Evolutionary conservation across 495 filamentous ascomycete genomes (phyloP), one percentile per base, ranked within the genome.

Genomic region (Annulohypoxylon maeteangense): DNA sequence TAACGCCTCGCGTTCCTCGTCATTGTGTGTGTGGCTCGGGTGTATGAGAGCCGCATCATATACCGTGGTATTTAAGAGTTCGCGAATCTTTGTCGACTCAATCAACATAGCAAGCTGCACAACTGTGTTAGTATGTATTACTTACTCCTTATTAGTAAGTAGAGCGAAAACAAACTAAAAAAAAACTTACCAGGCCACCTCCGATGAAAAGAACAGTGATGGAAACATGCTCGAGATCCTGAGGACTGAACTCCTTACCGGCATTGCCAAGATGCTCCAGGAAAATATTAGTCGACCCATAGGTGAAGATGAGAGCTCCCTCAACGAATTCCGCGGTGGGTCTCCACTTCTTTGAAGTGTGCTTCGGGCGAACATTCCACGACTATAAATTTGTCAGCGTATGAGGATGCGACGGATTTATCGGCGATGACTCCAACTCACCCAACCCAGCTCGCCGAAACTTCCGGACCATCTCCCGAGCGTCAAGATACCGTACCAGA

Each of bases 141-240:
- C n/a, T 8, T 23, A 58, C 16, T 23, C 31, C 10, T 59, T 22
- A 23, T 36, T 16, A 14, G 22, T 18, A 16, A 58, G 66, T 12
- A 42, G 8, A 57, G n/a, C n/a, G n/a, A n/a, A n/a, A n/a, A n/a
- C n/a, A n/a, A n/a, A n/a, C n/a, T n/a, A n/a, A n/a, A n/a, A n/a
- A 12, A 32, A 61, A 45, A 83, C 90, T 84, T 83, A 93, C 90
- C 77, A 96, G 77, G n/a, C 95, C 95, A 70, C 94, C 94, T 56
- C 95, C 95, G 65, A 98, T 91, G 82, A 99, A 98, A 82, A 99
- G 88, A 42, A 97, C 83, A 0, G 94, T 92, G 73, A 99, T 97
- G 5, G 93, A 95, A 51, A 96, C 83, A 76, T 99, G 95, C 81
- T 99, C 94, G 4, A 99, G 81, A 78, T 98, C 95, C 34, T 89